These are phyloP conservation scores for Entrophospora sp. DNA, from an alignment of 192 early-diverging fungal genomes.

Conservation along the genomic window DNA sequence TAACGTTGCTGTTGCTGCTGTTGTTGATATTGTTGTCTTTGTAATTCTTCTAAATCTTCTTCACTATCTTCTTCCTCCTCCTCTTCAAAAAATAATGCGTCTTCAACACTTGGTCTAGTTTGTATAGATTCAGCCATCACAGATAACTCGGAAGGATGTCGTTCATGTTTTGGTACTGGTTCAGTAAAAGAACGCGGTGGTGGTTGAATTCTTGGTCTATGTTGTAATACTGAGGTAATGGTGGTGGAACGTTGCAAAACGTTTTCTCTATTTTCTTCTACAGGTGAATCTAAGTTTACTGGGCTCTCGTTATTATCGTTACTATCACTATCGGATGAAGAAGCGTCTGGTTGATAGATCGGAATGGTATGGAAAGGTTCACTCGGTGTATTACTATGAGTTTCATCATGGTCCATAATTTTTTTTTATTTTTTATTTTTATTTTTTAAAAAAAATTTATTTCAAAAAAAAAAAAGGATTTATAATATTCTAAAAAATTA, in stretches of 20 bases:
- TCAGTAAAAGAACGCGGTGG: conserved; percentile 7
- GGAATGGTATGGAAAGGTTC: conserved; percentile 20
- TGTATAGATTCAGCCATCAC: conserved; percentile 14
- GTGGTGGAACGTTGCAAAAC: neutral
- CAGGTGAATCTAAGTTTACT: neutral
- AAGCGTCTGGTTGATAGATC: conserved; percentile 20
- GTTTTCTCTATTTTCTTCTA: neutral
- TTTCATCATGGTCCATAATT: neutral
- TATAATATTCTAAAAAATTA: too few species aligned
- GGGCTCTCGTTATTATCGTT: too few species aligned
- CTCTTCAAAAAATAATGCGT: conserved; percentile 13
- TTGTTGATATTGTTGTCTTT: neutral
- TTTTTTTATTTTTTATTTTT: too few species aligned
- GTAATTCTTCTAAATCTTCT: neutral
- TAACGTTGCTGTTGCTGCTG: too few species aligned
- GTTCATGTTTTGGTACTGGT: neutral
- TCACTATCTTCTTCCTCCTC: conserved; percentile 16
- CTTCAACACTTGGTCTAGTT: conserved; percentile 18
- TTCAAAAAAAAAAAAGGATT: too few species aligned
- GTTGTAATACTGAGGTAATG: neutral
- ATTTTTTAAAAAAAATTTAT: too few species aligned
- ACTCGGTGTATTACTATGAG: neutral
- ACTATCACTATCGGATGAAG: conserved; percentile 20
- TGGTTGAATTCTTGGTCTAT: neutral
- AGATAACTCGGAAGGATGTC: conserved; percentile 9